These are phyloP conservation scores for Cladosporium sp. DNA, from an alignment of 2,329 filamentous ascomycete genomes.

Conservation along the genomic window DNA sequence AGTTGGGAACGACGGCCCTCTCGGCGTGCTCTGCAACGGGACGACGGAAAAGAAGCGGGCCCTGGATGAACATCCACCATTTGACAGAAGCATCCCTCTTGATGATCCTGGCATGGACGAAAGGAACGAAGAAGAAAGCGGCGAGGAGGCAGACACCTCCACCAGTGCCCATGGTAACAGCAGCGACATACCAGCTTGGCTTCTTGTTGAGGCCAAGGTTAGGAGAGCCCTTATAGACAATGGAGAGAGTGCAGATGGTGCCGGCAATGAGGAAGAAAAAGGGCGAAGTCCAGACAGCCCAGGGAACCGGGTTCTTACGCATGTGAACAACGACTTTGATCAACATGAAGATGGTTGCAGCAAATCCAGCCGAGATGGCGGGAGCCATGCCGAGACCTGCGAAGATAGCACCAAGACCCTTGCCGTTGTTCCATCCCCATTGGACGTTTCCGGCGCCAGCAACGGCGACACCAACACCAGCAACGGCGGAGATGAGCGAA, in stretches of 20 bases:
- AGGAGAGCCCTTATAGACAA: constrained; percentile 49
- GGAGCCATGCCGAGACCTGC: constrained; percentile 47
- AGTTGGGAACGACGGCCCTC: constrained; percentile 62
- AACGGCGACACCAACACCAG: constrained; percentile 57
- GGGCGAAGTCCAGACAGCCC: constrained; percentile 46
- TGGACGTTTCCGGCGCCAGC: constrained; percentile 38
- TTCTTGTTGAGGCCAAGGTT: constrained; percentile 42
- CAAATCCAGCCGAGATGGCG: constrained; percentile 43
- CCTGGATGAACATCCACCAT: constrained; percentile 31
- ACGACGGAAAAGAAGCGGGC: constrained; percentile 46
- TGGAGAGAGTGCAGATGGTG: constrained; percentile 52
- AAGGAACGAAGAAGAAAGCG: constrained; percentile 36
- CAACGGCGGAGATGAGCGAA: constrained; percentile 55
- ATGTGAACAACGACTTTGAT: constrained; percentile 49
- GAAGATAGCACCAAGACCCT: constrained; percentile 41
- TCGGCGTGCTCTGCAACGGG: constrained; percentile 50
- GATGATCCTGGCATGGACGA: constrained; percentile 28
- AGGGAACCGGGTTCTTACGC: constrained; percentile 45
- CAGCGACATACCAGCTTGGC: constrained; percentile 41
- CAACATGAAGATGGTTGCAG: constrained; percentile 45
- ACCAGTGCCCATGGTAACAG: constrained; percentile 44
- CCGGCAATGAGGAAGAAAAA: constrained; percentile 47
- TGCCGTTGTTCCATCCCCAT: constrained; percentile 41
- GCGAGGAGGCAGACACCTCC: constrained; percentile 38
- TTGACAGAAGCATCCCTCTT: constrained; percentile 29